Base-by-base conservation (phyloP, 2,329 filamentous ascomycete species). In the Exophiala alcalophila region DNA sequence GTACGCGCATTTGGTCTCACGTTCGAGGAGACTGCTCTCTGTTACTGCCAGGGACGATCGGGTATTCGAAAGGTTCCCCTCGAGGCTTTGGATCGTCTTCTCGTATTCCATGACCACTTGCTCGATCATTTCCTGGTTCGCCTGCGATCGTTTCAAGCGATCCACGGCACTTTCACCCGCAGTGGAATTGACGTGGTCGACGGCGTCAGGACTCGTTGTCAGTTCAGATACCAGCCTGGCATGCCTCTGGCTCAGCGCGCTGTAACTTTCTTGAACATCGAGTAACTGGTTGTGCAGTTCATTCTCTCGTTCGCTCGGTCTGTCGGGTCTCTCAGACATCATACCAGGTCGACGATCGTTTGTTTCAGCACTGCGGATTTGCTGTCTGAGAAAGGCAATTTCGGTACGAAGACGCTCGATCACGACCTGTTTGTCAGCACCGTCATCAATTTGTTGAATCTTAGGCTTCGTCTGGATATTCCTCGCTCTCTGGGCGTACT, bases 401-500 rank as follows among this genome's bases (percentile, higher is more conserved):
- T 98, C 92, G 4, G 91, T 88, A 60, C 94, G 91, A 35, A 98
- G 76, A 27, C 92, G 81, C 40, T 97, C 92, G 50, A 98, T 96
- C 25, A 94, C 74, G 23, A 87, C 89, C 63, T 94, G 86, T 65
- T 95, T 96, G 67, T 98, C 92, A 40, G 84, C 81, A 51, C 97
- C 91, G 57, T 97, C 91, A 11, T 79, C 71, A 27, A 87, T 72
- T 61, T 95, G 86, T 65, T 98, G 92, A 49, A 98, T 97, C 48
- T 89, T 84, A 5, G 92, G 94, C 65, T 96, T 97, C 68, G 87
- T 95, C 70, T 98, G 92, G 48, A 98, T 98, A 2, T 90, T 89
- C 53, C 92, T 84, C 50, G 92, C 94, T 53, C 92, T 81, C 68
- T 97, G 92, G 5, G 92, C 92, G 66, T 98, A 98, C 64, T 96